Base-by-base conservation (phyloP, 306 rosid genomes). In the Lithocarpus polystachyus region DNA sequence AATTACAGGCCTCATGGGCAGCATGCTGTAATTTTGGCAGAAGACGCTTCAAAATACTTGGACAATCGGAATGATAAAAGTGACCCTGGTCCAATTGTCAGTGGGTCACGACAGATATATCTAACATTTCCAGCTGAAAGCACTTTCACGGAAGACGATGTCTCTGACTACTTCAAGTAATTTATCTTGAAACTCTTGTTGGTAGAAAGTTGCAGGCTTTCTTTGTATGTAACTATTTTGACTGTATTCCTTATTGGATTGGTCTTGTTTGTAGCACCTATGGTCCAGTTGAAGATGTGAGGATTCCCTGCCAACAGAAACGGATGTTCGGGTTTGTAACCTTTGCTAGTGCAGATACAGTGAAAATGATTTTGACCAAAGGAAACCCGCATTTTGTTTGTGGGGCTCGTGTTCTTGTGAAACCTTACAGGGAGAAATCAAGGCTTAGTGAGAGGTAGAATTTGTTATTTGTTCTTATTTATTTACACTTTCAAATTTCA, bases 271-370 rank as follows among this genome's bases (percentile, higher is more conserved):
- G 68, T 54, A 92, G 98, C 54, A 72, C 76, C 71, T 94, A 87
- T 61, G 98, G 98, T 15, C 48, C 71, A 14, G 98, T 92, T 75
- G 92, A 92, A 85, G 98, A 94, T 79, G 98, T 92, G 24, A 82
- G 98, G 81, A 92, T 94, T 71, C 98, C 98, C 2, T 84, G 89
- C 84, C 97, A 89, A 45, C 92, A 87, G 54, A 87, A 77, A 51
- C 87, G 98, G 82, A 94, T 94, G 98, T 92, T 90, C 52, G 98
- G 98, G 51, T 94, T 94, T 69, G 98, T 94, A 40, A 92, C 98
- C 19, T 94, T 92, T 73, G 80, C 51, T 60, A 83, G 84, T 52
- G 77, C 93, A 4, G 93, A 90, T 54, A 92, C 94, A 33, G 98
- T 88, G 80, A 86, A 86, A 79, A 77, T 55, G 59, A 91, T 92